phyloP scores from a whole-genome alignment of 495 filamentous ascomycete species.

The Penicillium mononematosum region DNA sequence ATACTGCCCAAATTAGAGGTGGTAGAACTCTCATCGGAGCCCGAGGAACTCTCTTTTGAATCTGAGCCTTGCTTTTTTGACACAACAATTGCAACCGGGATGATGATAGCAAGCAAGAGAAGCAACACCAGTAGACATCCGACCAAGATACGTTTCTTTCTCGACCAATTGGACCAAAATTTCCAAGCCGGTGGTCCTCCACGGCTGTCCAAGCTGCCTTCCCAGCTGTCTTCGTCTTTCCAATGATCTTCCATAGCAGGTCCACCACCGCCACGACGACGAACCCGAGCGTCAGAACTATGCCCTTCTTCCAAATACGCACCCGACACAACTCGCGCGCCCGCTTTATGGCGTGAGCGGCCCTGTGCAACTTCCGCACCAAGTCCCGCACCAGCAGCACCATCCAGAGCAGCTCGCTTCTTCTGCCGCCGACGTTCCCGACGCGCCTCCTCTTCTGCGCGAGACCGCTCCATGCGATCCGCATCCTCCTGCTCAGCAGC shows the following conservation, averaged over 20 bases:
- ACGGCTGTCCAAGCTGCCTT: conserved; percentile 28
- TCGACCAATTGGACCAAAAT: conserved; percentile 32
- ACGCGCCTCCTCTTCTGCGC: conserved; percentile 36
- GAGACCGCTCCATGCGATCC: conserved; percentile 20
- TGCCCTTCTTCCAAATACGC: conserved; percentile 65
- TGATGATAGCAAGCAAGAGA: conserved; percentile 67
- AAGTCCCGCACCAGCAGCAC: conserved; percentile 23
- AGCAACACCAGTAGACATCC: conserved; percentile 44
- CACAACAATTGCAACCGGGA: conserved; percentile 69
- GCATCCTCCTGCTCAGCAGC: conserved; percentile 54
- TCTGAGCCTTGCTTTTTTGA: conserved; percentile 59
- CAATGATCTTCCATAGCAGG: conserved; percentile 29
- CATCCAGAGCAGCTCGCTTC: conserved; percentile 31
- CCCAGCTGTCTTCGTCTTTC: conserved; percentile 37
- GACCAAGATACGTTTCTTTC: conserved; percentile 40
- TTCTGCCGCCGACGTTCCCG: conserved; percentile 37
- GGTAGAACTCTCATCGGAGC: conserved; percentile 31
- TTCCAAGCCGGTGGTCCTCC: conserved; percentile 33
- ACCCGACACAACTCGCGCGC: conserved; percentile 64
- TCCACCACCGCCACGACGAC: conserved; percentile 40
- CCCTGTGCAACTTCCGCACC: conserved; percentile 28
- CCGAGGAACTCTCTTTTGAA: conserved; percentile 27
- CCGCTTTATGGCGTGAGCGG: conserved; percentile 43
- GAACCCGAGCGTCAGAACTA: conserved; percentile 37
- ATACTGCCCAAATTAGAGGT: conserved; percentile 60